A percentile compares a stretch with the other conserved stretches of the same genome.
phyloP scores from a whole-genome alignment of 495 filamentous ascomycete genomes.

The Penicillium parvum region DNA sequence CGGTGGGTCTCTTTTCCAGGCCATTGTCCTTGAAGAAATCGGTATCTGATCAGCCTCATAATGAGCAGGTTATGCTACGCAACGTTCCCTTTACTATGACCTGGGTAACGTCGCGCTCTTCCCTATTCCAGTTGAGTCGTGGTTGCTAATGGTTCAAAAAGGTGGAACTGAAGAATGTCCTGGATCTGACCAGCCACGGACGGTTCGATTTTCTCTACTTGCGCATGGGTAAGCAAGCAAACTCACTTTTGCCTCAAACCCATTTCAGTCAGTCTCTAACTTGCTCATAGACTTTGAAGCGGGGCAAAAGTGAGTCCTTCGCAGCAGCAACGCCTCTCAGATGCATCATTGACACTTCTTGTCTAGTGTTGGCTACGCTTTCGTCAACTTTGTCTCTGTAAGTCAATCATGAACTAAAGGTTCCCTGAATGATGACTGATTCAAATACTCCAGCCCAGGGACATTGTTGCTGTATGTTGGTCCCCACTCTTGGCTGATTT shows the following conservation, averaged over 20 bases:
- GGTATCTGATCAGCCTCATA: slow-evolving; percentile 14
- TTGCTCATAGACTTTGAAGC: slow-evolving; percentile 65
- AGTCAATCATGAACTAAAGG: slow-evolving; percentile 25
- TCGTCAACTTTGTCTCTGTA: slow-evolving; percentile 89
- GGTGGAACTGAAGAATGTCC: slow-evolving; percentile 62
- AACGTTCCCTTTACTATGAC: slow-evolving; percentile 93
- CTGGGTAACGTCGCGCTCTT: slow-evolving; percentile 47
- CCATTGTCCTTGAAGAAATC: not conserved
- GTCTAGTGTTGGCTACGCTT: slow-evolving; percentile 89
- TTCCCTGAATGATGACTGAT: not conserved
- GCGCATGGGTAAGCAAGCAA: slow-evolving; percentile 72
- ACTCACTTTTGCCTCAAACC: not conserved
- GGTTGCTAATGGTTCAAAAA: not conserved
- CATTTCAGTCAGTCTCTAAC: not conserved
- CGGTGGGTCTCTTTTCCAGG: slow-evolving; percentile 46
- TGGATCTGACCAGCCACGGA: slow-evolving; percentile 73
- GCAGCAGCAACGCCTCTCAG: not conserved
- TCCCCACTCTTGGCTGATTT: not conserved
- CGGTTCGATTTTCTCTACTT: slow-evolving; percentile 94
- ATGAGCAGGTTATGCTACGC: slow-evolving; percentile 78
- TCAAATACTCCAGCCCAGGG: slow-evolving; percentile 51
- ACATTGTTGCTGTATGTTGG: slow-evolving; percentile 64
- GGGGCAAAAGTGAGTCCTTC: slow-evolving; percentile 71
- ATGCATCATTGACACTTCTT: slow-evolving; percentile 23
- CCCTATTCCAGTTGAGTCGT: not conserved